phyloP scores from a whole-genome alignment of 2,329 filamentous ascomycete species.

The Calonectria fujianensis region DNA sequence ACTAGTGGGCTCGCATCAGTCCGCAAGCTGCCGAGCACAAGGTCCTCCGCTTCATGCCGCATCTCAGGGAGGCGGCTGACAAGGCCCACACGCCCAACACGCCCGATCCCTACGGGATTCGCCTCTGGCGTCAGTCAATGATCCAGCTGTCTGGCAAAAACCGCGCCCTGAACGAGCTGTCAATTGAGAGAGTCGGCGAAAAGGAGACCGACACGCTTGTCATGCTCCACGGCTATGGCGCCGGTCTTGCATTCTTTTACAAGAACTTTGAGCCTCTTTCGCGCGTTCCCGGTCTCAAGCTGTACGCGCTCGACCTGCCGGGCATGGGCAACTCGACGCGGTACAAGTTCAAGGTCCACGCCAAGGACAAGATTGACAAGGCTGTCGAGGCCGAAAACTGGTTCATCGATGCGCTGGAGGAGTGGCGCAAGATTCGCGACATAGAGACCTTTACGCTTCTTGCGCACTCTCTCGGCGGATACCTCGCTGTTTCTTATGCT shows the following conservation, averaged over 20 bases:
- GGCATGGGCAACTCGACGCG: slow-evolving; percentile 94
- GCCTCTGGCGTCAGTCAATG: slow-evolving; percentile 90
- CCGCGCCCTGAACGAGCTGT: slow-evolving; percentile 90
- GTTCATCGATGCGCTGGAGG: slow-evolving; percentile 97
- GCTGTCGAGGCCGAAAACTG: slow-evolving; percentile 93
- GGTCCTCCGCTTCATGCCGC: slow-evolving; percentile 89
- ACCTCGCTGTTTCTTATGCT: slow-evolving; percentile 95
- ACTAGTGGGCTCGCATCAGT: slow-evolving; percentile 88
- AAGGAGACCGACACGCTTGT: slow-evolving; percentile 90
- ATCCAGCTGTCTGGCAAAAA: slow-evolving; percentile 91
- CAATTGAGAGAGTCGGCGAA: background rate
- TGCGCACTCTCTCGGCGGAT: slow-evolving; percentile 94
- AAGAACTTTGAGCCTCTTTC: slow-evolving; percentile 95
- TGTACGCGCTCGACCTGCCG: slow-evolving; percentile 96
- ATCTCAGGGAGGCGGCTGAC: slow-evolving; percentile 82
- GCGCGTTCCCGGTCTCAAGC: slow-evolving; percentile 85
- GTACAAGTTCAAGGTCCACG: slow-evolving; percentile 87
- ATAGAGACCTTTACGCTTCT: slow-evolving; percentile 95
- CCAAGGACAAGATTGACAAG: slow-evolving; percentile 86
- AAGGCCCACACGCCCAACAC: slow-evolving; percentile 66
- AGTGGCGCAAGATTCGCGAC: slow-evolving; percentile 92
- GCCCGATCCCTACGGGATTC: slow-evolving; percentile 87
- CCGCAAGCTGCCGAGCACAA: slow-evolving; percentile 89
- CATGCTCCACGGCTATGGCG: slow-evolving; percentile 97
- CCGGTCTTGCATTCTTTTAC: slow-evolving; percentile 98